Base-by-base conservation (phyloP, 441 rosid genomes). In the Mallotus japonicus region DNA sequence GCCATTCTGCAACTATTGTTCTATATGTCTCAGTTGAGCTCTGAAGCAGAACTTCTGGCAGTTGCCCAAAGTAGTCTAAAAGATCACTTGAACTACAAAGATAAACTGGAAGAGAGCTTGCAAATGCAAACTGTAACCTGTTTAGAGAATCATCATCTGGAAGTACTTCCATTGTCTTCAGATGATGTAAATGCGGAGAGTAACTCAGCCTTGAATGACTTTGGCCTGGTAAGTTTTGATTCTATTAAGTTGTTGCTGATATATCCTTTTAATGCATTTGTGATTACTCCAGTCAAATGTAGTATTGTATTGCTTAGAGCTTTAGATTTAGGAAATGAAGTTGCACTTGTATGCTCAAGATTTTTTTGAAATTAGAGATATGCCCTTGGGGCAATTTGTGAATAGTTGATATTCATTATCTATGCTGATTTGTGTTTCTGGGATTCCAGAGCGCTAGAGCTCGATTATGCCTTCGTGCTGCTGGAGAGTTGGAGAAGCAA, bases 1-100 rank as follows among this genome's bases (percentile, higher is more conserved):
- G 92, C 92, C 37, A 74, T 90, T 77, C 85, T 92, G 71, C 96
- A 94, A 73, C 67, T 92, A 6, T 74, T 94, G 81, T 88, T 86
- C 74, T 87, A 88, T 76, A 75, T 93, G 64, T 80, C 74, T 67
- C 97, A 90, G 84, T 69, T 81, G 24, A 79, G 70, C 60, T 65
- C 81, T 15, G 81, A 75, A 53, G 59, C 28, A 63, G 95, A 90
- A 65, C 58, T 37, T 47, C 17, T 53, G 0, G 73, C 11, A 0
- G 57, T 79, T 58, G 89, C 89, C 65, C 17, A 2, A 10, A 69
- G 65, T 76, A 85, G 95, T 85, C 59, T 92, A 11, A 69, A 14
- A 17, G 81, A 84, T 75, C 96, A 90, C 66, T 67, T 75, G 47
- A 64, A 46, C 64, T 94, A 94, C 72, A 73, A 42, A 72, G 63